Evolutionary conservation across 768 basidiomycete genomes (phyloP).

Genomic region (Leccinum disarticulatum): DNA sequence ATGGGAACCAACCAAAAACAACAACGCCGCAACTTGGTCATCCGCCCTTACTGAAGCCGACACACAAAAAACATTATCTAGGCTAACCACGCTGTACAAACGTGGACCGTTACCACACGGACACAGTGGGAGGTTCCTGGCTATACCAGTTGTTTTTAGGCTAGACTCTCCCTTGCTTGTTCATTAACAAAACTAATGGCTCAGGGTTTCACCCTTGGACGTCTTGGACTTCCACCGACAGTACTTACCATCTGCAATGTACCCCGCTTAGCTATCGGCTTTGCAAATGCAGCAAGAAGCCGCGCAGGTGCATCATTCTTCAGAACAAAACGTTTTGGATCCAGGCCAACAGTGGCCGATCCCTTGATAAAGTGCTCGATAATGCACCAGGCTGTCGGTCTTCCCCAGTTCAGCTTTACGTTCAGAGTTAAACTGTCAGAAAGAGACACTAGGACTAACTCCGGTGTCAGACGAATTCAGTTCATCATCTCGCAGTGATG

Average conservation of each 20-base stretch:
- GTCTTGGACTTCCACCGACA: too few species aligned
- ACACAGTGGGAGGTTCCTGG: neutral
- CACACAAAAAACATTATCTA: neutral
- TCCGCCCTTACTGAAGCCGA: neutral
- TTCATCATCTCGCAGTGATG: constrained; percentile 6
- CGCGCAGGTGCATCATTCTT: neutral
- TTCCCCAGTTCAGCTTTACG: neutral
- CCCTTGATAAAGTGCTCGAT: neutral
- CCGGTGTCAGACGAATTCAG: neutral
- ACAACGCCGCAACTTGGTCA: neutral
- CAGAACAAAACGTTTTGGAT: neutral
- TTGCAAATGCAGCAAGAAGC: neutral
- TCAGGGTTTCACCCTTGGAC: too few species aligned
- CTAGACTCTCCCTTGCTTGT: too few species aligned
- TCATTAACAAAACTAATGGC: neutral
- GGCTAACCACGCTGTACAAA: neutral
- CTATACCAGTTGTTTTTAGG: neutral
- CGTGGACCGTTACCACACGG: neutral
- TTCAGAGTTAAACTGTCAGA: neutral
- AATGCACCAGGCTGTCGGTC: neutral
- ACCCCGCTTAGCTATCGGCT: neutral
- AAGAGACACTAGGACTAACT: neutral
- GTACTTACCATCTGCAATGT: too few species aligned
- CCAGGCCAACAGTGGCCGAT: neutral
- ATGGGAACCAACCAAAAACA: constrained; percentile 10